Percentiles rank a stretch among this genome's conserved stretches.
Evolutionary conservation across 257 asterid species (phyloP).

Genomic region (Solanum ossicruentum): DNA sequence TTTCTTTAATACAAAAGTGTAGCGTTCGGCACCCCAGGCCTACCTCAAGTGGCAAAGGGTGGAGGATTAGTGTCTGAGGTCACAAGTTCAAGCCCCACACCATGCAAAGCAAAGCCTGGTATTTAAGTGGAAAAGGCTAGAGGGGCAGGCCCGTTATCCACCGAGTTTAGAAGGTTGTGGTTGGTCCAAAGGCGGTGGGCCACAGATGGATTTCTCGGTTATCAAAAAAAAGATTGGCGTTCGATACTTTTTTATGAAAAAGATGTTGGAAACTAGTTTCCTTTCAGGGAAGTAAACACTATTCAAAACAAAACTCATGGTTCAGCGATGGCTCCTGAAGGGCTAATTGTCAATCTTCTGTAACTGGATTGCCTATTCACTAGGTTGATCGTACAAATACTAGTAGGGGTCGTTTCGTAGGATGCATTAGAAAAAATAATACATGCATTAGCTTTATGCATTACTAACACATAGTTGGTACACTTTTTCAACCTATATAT

Average conservation of each 20-base stretch:
- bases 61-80: no score
- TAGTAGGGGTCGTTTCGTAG: background rate
- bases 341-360: background rate
- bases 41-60: no score
- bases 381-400: background rate
- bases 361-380: background rate
- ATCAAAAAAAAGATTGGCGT: no score
- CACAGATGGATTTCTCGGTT: no score
- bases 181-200: no score
- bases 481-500: background rate
- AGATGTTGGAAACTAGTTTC: background rate
- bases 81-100: no score
- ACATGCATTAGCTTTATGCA: background rate
- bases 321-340: background rate
- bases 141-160: no score
- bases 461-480: background rate
- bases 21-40: background rate
- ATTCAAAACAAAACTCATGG: background rate
- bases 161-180: no score
- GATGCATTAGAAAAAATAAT: background rate
- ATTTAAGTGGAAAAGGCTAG: no score
- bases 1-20: background rate
- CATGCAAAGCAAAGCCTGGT: no score
- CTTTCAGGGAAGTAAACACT: background rate
- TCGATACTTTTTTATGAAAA: background rate